Conservation (phyloP, 2,329 filamentous ascomycete species). For the Chaetomiaceae sp. region DNA sequence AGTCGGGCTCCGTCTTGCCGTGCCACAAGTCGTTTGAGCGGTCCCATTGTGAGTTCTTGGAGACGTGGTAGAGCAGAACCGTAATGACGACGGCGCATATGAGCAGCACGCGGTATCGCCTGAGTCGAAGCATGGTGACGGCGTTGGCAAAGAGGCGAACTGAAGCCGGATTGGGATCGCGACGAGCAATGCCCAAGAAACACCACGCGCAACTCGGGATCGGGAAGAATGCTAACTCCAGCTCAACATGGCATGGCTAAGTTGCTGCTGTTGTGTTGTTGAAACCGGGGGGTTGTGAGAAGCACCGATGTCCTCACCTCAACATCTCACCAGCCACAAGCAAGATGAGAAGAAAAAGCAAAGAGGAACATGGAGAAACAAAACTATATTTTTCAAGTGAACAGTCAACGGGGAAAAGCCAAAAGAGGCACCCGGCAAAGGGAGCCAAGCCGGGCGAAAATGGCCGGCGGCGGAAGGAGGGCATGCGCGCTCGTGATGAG, state of each 20-base stretch:
- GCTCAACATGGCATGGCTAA: too few species aligned
- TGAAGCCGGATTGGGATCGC: too few species aligned
- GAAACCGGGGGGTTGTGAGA: too few species aligned
- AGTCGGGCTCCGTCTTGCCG: constrained; percentile 8
- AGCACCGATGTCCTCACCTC: too few species aligned
- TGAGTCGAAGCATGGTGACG: constrained; percentile 49
- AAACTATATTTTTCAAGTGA: background rate
- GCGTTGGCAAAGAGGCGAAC: background rate
- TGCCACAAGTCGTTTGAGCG: constrained; percentile 21
- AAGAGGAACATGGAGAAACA: background rate
- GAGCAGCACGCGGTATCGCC: constrained; percentile 59
- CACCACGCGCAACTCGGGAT: too few species aligned
- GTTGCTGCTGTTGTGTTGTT: too few species aligned
- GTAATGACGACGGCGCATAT: constrained; percentile 51
- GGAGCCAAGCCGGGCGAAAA: constrained; percentile 2
- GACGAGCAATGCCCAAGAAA: too few species aligned
- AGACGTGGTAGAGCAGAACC: constrained; percentile 50
- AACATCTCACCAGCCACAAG: too few species aligned
- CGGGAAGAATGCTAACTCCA: too few species aligned
- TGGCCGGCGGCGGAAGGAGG: background rate
- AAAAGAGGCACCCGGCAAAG: background rate
- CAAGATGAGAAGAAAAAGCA: background rate
- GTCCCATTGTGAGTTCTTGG: constrained; percentile 38
- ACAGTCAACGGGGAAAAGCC: background rate
- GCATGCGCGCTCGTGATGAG: background rate